These are phyloP conservation scores for Alisma plantagoaquatica DNA, from an alignment of 106 monocot genomes.

Conservation along the genomic window DNA sequence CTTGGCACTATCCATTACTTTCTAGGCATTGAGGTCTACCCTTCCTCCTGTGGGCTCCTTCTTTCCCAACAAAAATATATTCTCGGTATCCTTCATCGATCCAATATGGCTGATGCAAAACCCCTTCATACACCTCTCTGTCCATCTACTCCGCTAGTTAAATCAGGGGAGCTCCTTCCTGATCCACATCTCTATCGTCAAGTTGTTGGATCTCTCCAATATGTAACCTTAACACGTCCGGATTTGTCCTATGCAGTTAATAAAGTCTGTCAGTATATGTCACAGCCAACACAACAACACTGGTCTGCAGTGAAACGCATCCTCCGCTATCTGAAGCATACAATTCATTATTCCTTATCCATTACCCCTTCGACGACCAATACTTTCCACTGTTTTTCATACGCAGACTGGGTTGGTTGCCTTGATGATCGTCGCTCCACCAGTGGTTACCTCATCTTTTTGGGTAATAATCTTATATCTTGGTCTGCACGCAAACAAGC, in stretches of 20 bases:
- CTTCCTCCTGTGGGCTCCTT: background rate
- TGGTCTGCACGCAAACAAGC: constrained; percentile 3
- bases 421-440: background rate
- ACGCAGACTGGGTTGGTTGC: constrained; percentile 1
- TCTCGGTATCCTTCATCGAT: background rate
- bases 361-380: background rate
- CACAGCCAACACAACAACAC: constrained; percentile 7
- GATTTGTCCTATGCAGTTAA: constrained; percentile 16
- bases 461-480: constrained; percentile 7
- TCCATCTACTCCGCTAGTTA: background rate
- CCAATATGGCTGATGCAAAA: background rate
- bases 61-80: background rate
- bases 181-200: background rate
- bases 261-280: constrained; percentile 10
- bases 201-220: background rate
- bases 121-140: background rate
- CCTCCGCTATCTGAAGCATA: constrained; percentile 6
- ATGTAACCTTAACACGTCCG: constrained; percentile 13
- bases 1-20: background rate
- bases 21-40: background rate
- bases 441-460: background rate
- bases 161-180: background rate
- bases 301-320: constrained; percentile 15
- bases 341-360: background rate
- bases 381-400: background rate